Conservation (phyloP, 1,284 basidiomycete species). For the Rhodotorula sp. region DNA sequence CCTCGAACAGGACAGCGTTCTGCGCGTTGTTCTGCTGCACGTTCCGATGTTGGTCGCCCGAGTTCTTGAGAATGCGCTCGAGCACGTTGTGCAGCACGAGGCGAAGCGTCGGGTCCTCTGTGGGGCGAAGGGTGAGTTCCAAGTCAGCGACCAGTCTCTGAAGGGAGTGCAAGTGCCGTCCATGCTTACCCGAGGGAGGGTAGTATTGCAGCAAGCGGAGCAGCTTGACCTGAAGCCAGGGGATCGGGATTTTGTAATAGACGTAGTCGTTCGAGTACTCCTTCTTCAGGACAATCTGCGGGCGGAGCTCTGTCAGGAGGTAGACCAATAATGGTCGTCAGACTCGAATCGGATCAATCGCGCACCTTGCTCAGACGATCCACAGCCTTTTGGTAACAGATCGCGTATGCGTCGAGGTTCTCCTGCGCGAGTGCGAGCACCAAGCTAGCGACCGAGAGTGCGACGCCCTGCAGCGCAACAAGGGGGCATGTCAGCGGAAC, state of each 20-base stretch:
- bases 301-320: slow-evolving; percentile 13
- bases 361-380: slow-evolving; percentile 80
- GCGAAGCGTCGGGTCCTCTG: slow-evolving; percentile 81
- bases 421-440: slow-evolving; percentile 96
- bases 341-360: slow-evolving; percentile 12
- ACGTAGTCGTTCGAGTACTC: slow-evolving; percentile 86
- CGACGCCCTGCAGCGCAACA: slow-evolving; percentile 68
- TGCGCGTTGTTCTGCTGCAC: slow-evolving; percentile 99
- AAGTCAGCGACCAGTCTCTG: too few species aligned
- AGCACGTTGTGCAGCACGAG: slow-evolving; percentile 79
- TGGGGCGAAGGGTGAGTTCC: too few species aligned
- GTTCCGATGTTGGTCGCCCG: slow-evolving; percentile 89
- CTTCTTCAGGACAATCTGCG: slow-evolving; percentile 81
- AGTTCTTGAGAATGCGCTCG: slow-evolving; percentile 87
- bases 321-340: not conserved
- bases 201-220: slow-evolving; percentile 93
- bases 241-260: slow-evolving; percentile 96
- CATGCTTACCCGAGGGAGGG: slow-evolving; percentile 74
- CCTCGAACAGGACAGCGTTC: slow-evolving; percentile 97
- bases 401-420: slow-evolving; percentile 80
- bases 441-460: slow-evolving; percentile 86
- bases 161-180: too few species aligned
- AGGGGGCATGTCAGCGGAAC: too few species aligned
- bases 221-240: slow-evolving; percentile 97
- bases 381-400: slow-evolving; percentile 92